Conservation (phyloP, 1,284 basidiomycete species). For the Sanghuangporus weigelae region DNA sequence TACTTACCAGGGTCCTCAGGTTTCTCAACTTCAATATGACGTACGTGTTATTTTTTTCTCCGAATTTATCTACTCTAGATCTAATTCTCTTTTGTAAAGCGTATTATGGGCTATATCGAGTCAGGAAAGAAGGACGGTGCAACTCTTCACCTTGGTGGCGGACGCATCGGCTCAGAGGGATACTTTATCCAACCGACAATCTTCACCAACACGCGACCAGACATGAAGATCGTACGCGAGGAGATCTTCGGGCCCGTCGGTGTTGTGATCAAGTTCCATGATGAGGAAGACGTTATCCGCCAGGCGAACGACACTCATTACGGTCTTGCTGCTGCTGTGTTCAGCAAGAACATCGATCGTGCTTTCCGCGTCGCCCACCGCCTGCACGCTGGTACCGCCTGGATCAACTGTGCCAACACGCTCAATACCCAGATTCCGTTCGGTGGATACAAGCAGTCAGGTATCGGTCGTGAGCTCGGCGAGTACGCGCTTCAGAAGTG, state of each 20-base stretch:
- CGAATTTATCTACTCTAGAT: conserved; percentile 1
- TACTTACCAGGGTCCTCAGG: conserved; percentile 86
- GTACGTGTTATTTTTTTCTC: conserved; percentile 30
- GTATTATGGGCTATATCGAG: conserved; percentile 87
- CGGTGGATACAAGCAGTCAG: conserved; percentile 86
- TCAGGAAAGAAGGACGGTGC: conserved; percentile 83
- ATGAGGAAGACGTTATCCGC: conserved; percentile 66
- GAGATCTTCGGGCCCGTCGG: conserved; percentile 90
- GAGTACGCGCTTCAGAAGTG: conserved; percentile 73
- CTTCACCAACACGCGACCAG: conserved; percentile 72
- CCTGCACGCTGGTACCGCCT: conserved; percentile 81
- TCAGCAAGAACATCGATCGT: conserved; percentile 73
- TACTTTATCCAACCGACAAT: conserved; percentile 83
- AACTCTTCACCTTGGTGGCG: conserved; percentile 74
- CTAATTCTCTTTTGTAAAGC: conserved; percentile 30
- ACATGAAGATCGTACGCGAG: conserved; percentile 87
- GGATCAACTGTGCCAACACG: conserved; percentile 75
- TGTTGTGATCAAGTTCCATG: conserved; percentile 68
- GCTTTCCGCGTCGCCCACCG: conserved; percentile 72
- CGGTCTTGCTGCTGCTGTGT: conserved; percentile 84
- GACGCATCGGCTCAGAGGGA: conserved; percentile 66
- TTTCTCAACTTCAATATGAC: conserved; percentile 65
- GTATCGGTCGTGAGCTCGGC: conserved; percentile 83
- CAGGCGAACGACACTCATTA: conserved; percentile 85
- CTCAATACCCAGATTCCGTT: conserved; percentile 69